Base-by-base conservation (phyloP, 345 rosid species). In the Xanthoceras sorbifolium region DNA sequence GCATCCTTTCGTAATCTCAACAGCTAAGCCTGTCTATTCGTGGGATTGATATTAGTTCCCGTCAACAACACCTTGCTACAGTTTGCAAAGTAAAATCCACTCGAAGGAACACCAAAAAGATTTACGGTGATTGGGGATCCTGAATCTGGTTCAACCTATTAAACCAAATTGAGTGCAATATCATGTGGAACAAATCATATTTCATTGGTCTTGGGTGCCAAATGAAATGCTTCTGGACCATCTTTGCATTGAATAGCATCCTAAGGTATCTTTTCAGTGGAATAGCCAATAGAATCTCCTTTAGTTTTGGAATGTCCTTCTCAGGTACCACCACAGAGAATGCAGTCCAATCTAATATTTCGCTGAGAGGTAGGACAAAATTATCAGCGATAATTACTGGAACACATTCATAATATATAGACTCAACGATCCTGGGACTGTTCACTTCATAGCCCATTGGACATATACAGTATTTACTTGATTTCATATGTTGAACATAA, bases 361-460 rank as follows among this genome's bases (percentile, higher is more conserved):
- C 97, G 38, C 77, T 87, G 20, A 95, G 84, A 69, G 98, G 99
- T 50, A 91, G 90, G 52, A 91, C 86, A 78, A 95, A 95, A 78
- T 93, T 90, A 75, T 93, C 99, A 7, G 99, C 98, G 31, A 95
- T 91, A 42, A 93, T 88, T 0, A 93, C 94, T 0, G 97, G 98
- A 31, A 94, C 91, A 22, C 98, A 94, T 70, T 94, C 98, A 60
- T 93, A 94, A 84, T 91, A 90, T 77, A 94, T 88, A 34, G 98
- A 92, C 84, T 94, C 98, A 0, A 93, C 93, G 46, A 94, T 90
- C 75, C 97, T 71, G 6, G 98, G 98, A 81, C 98, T 91, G 87
- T 93, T 94, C 71, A 93, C 98, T 84, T 94, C 98, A 78, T 83
- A 86, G 1, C 98, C 98, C 98, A 86, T 91, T 17, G 98, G 98